These are phyloP conservation scores for Alternaria angustiovoidea DNA, from an alignment of 2,329 filamentous ascomycete species.

Conservation along the genomic window DNA sequence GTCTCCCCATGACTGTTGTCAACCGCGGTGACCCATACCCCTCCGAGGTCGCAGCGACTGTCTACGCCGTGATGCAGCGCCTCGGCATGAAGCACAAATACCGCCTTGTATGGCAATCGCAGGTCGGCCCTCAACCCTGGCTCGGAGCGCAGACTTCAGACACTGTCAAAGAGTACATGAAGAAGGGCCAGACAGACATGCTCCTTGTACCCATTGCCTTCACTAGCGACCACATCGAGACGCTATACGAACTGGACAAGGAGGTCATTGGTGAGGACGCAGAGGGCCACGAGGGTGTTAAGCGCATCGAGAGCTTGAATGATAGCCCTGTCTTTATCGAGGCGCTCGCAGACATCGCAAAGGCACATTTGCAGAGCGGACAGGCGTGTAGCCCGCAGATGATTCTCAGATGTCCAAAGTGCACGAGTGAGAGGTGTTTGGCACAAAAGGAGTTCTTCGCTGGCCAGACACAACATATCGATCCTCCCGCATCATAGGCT, in stretches of 20 bases:
- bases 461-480: conserved; percentile 47
- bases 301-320: conserved; percentile 91
- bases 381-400: conserved; percentile 82
- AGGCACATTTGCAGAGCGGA: conserved; percentile 76
- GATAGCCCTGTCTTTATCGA: conserved; percentile 89
- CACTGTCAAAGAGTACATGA: conserved; percentile 87
- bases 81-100: conserved; percentile 90
- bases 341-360: conserved; percentile 86
- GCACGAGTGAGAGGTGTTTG: conserved; percentile 85
- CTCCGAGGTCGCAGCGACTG: conserved; percentile 92
- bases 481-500: conserved; percentile 15
- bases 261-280: conserved; percentile 89
- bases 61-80: conserved; percentile 94
- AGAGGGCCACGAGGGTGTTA: conserved; percentile 66
- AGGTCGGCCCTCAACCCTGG: conserved; percentile 95
- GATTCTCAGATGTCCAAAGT: conserved; percentile 89
- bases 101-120: conserved; percentile 95
- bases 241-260: conserved; percentile 89
- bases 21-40: conserved; percentile 97
- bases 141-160: conserved; percentile 90
- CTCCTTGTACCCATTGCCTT: conserved; percentile 95
- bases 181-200: conserved; percentile 90
- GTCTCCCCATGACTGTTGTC: conserved; percentile 94
- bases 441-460: conserved; percentile 77
- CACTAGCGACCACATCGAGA: conserved; percentile 99